These are phyloP conservation scores for Pseudogymnoascus sp. DNA, from an alignment of 2,329 filamentous ascomycete species.

Conservation along the genomic window DNA sequence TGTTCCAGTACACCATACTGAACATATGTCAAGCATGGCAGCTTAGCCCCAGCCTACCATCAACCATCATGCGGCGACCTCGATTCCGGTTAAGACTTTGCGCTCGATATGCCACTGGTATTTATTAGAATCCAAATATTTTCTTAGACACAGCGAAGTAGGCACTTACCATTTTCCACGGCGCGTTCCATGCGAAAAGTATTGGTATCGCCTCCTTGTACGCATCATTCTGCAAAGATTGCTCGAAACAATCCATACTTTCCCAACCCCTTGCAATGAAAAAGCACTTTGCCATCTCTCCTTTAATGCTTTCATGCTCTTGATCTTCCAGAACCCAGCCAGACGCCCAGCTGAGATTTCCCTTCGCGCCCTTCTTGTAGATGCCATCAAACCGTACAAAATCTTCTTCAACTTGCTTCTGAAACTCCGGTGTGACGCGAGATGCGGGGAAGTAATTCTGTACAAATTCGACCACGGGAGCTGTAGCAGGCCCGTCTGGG, in stretches of 20 bases:
- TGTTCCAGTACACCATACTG: too few relatives aligned
- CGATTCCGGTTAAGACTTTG: neutral
- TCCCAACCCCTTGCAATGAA: conserved; percentile 15
- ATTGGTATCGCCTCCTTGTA: conserved; percentile 15
- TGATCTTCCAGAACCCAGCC: conserved; percentile 16
- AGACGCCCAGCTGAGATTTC: conserved; percentile 7
- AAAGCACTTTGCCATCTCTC: conserved; percentile 16
- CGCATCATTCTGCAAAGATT: conserved; percentile 12
- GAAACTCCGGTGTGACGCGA: conserved; percentile 13
- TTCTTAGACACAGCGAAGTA: neutral
- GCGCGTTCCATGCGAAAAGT: conserved; percentile 14
- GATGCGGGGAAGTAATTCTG: conserved; percentile 16
- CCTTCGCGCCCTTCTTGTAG: conserved; percentile 10
- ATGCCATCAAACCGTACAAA: conserved; percentile 15
- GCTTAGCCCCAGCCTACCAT: too few relatives aligned
- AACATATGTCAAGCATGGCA: too few relatives aligned
- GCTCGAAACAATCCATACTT: conserved; percentile 14
- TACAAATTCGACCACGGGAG: conserved; percentile 14
- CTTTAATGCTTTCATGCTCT: conserved; percentile 13
- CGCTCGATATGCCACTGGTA: conserved; percentile 11
- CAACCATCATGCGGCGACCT: neutral
- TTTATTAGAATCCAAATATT: conserved; percentile 11
- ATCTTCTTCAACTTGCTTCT: conserved; percentile 15
- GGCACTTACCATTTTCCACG: conserved; percentile 13
- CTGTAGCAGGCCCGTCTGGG: conserved; percentile 12